These are phyloP conservation scores for Suillus plorans DNA, from an alignment of 768 basidiomycete genomes.

Conservation along the genomic window DNA sequence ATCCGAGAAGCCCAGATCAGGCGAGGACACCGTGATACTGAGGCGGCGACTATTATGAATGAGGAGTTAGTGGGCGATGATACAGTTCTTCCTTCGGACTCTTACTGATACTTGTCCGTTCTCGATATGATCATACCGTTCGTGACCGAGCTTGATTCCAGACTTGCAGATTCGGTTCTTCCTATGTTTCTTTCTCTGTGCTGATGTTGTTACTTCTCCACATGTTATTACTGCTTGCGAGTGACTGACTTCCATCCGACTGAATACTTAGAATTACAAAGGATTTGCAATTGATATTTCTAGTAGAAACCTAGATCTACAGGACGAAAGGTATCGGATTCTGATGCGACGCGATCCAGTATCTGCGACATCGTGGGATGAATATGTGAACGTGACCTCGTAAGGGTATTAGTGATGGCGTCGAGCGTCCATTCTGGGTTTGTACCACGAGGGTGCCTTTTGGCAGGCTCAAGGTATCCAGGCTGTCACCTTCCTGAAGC, in stretches of 20 bases:
- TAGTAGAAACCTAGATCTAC: neutral
- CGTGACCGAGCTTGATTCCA: too few species aligned
- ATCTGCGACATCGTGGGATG: neutral
- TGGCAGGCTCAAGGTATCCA: conserved; percentile 32
- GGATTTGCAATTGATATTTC: neutral
- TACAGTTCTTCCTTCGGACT: neutral
- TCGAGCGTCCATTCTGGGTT: neutral
- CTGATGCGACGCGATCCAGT: neutral
- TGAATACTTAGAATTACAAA: neutral
- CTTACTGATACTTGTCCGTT: too few species aligned
- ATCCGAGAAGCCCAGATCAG: conserved; percentile 16
- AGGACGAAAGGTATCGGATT: neutral
- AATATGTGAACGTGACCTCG: neutral
- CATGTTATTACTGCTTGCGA: neutral
- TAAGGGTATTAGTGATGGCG: neutral
- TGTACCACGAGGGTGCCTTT: conserved; percentile 44
- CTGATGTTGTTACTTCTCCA: neutral
- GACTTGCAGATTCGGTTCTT: too few species aligned
- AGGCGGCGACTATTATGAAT: neutral
- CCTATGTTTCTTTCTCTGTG: neutral
- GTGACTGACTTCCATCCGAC: neutral
- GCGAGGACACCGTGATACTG: neutral
- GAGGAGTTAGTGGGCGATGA: neutral
- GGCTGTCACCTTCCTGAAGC: neutral
- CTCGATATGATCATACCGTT: too few species aligned